phyloP scores from a whole-genome alignment of 148 eudicot species.

The Rhododendron kiyosumense region DNA sequence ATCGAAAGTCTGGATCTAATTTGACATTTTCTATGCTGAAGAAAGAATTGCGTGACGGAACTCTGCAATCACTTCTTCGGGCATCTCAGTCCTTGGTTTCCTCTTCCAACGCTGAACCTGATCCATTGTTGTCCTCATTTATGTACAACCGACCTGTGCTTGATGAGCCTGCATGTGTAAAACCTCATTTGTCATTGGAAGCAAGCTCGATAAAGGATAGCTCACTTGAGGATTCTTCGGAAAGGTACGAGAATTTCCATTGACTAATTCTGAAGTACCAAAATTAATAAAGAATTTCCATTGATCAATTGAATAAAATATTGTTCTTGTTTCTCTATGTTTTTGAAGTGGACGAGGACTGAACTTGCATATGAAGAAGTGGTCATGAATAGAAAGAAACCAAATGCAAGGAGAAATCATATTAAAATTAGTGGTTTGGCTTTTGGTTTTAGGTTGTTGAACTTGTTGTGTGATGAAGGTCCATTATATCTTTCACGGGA shows the following conservation, averaged over 20 bases:
- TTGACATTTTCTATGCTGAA: slow-evolving; percentile 53
- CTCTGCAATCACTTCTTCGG: slow-evolving; percentile 57
- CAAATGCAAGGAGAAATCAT: not conserved
- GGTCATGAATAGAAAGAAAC: not conserved
- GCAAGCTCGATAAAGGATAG: slow-evolving; percentile 28
- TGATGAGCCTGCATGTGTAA: slow-evolving; percentile 35
- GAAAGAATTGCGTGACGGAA: slow-evolving; percentile 73
- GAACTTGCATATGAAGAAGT: not conserved
- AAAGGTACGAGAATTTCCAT: slow-evolving; percentile 41
- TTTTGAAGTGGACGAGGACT: not conserved
- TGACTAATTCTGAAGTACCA: not conserved
- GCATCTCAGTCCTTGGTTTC: slow-evolving; percentile 46
- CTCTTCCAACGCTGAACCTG: slow-evolving; percentile 64
- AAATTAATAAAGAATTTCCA: not conserved
- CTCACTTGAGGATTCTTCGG: slow-evolving; percentile 20
- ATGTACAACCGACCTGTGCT: slow-evolving; percentile 47
- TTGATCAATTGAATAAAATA: not conserved
- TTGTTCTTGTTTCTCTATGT: not conserved
- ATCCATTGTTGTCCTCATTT: slow-evolving; percentile 78
- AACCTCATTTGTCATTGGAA: slow-evolving; percentile 36
- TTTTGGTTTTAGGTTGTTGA: not conserved
- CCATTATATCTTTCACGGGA: not conserved
- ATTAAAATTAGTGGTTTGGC: not conserved
- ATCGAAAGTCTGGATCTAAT: slow-evolving; percentile 54
- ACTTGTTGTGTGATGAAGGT: not conserved